Evolutionary conservation across 306 rosid species (phyloP).

Genomic region (Malus sylvestris): DNA sequence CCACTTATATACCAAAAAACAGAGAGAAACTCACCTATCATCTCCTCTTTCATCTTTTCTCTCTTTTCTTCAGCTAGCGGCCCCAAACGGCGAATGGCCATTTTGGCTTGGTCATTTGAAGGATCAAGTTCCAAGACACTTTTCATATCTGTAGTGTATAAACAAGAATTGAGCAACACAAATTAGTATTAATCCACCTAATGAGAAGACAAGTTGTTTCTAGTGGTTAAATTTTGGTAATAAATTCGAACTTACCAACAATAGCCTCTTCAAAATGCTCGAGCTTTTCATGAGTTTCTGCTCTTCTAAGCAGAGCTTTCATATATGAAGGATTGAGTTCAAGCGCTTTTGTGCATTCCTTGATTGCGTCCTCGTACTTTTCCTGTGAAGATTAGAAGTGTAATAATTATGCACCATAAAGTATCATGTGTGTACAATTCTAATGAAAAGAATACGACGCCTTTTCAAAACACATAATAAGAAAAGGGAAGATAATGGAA

Average conservation of each 20-base stretch:
- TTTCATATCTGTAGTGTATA: conserved; percentile 57
- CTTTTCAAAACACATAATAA: background rate
- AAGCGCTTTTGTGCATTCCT: conserved; percentile 87
- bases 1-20: conserved; percentile 50
- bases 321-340: conserved; percentile 69
- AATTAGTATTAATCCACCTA: background rate
- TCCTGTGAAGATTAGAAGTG: conserved; percentile 33
- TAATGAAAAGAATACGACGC: conserved; percentile 6
- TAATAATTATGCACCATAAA: background rate
- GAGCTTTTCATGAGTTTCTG: conserved; percentile 87
- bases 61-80: conserved; percentile 82
- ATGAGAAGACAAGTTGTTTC: conserved; percentile 3
- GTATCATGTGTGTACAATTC: background rate
- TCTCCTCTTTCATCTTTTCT: conserved; percentile 95
- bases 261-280: conserved; percentile 91
- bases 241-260: conserved; percentile 41
- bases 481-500: background rate
- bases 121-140: conserved; percentile 75
- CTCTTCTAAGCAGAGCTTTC: conserved; percentile 81
- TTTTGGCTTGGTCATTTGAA: conserved; percentile 67
- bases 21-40: conserved; percentile 49
- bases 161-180: background rate
- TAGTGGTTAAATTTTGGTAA: background rate
- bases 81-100: conserved; percentile 49
- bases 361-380: conserved; percentile 62